Evolutionary conservation across 2,329 filamentous ascomycete species (phyloP), one percentile per base, ranked within the genome.

Genomic region (Ophiocordyceps camponoti-floridani): DNA sequence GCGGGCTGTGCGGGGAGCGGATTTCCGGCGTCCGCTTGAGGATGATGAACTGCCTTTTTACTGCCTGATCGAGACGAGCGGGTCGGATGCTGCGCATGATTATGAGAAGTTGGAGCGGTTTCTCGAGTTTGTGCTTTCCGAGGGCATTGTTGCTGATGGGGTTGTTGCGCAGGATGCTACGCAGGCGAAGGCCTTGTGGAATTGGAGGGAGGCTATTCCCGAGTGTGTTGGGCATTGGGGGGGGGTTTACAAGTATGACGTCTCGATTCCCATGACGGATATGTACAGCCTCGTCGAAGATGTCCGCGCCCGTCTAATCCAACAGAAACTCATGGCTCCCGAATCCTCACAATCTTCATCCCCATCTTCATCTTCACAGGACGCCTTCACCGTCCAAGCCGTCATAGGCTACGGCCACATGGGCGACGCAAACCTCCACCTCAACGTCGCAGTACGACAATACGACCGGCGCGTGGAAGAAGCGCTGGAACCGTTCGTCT

Each of bases 341-440:
- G 6, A 14, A 9, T 5, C 35, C 35, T 23, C 23, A 5, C 23
- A 3, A 5, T 23, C 23, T 23, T 23, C 23, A 23, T 23, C 23
- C 5, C 23, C 23, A 5, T 5, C 23, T 23, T 23, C 23, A 5
- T 23, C 23, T 23, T 23, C 23, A 23, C 23, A 23, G 23, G 23
- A 23, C 23, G 23, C 23, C 23, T 74, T 79, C 58, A 85, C 88
- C 1, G 88, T 93, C 6, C 75, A 93, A 2, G 83, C 82, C 47
- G 88, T 95, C n/a, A 77, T 95, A 18, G 91, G 91, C 18, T 98
- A 95, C 58, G 91, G 91, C 31, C 91, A 98, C 62, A 96, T 98
- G 88, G 93, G 91, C 37, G 91, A 98, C 63, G 79, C 83, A 4
- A 98, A 98, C 63, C 65, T 98, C 51, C 93, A 98, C 64, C 70